These are phyloP conservation scores for Amanita polypyramis DNA, from an alignment of 768 basidiomycete genomes.

Conservation along the genomic window DNA sequence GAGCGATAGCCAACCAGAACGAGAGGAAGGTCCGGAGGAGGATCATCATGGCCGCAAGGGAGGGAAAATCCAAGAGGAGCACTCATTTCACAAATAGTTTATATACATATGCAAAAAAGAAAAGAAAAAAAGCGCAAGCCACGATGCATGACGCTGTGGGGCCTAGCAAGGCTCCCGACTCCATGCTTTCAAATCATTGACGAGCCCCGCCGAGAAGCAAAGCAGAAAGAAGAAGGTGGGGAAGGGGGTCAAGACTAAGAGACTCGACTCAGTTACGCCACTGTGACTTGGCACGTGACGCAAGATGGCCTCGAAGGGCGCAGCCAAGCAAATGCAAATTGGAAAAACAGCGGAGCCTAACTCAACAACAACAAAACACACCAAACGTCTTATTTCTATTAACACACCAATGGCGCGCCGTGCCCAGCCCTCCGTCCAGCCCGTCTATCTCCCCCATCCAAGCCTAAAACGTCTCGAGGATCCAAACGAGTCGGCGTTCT, in stretches of 20 bases:
- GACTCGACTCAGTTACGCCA: conserved; percentile 4
- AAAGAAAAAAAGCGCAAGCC: too few species aligned
- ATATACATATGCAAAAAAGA: too few species aligned
- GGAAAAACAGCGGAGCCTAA: too few species aligned
- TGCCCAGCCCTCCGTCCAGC: conserved; percentile 38
- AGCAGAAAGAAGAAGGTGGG: neutral
- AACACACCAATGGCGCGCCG: conserved; percentile 86
- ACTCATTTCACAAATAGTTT: neutral
- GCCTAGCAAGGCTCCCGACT: too few species aligned
- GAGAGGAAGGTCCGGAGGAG: conserved; percentile 4
- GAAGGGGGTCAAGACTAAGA: too few species aligned
- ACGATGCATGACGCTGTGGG: too few species aligned
- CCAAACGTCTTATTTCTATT: too few species aligned
- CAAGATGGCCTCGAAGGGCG: neutral
- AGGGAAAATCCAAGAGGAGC: conserved; percentile 1
- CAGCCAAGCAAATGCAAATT: conserved; percentile 1
- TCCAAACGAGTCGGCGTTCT: conserved; percentile 54
- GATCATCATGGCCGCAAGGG: neutral
- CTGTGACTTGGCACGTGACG: conserved; percentile 5
- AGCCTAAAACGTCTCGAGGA: conserved; percentile 33
- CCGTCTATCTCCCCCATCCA: conserved; percentile 44
- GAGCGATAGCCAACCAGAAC: conserved; percentile 10
- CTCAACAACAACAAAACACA: too few species aligned
- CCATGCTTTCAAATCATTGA: too few species aligned
- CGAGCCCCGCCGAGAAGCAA: neutral